Percentiles rank a stretch among this genome's conserved stretches.
These are phyloP conservation scores for Peniophora sp. DNA, from an alignment of 1,284 basidiomycete species.

Conservation along the genomic window DNA sequence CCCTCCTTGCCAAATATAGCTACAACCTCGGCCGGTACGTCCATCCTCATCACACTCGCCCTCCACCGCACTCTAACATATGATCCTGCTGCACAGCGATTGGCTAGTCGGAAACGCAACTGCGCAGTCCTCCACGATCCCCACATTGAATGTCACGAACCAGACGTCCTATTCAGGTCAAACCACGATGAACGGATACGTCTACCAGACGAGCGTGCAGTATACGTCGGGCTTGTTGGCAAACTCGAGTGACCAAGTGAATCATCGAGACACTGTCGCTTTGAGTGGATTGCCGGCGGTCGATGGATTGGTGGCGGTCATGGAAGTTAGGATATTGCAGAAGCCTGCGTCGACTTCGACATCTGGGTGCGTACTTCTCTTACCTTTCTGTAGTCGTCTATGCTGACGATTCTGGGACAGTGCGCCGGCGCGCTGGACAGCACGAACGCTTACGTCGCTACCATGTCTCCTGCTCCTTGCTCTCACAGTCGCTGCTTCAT, in stretches of 20 bases:
- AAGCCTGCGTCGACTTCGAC: constrained; percentile 21
- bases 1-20: constrained; percentile 16
- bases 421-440: too few species aligned
- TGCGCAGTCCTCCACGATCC: constrained; percentile 36
- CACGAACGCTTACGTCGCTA: too few species aligned
- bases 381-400: too few species aligned
- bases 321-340: constrained; percentile 64
- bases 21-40: constrained; percentile 48
- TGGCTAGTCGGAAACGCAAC: constrained; percentile 80
- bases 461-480: too few species aligned
- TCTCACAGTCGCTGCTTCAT: too few species aligned
- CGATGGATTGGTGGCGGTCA: constrained; percentile 81
- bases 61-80: constrained; percentile 2
- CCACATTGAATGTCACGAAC: constrained; percentile 51
- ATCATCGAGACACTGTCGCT: constrained; percentile 65
- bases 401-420: too few species aligned
- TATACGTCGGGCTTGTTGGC: constrained; percentile 64
- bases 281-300: constrained; percentile 54
- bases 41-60: not conserved
- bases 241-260: constrained; percentile 69
- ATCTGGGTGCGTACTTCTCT: too few species aligned
- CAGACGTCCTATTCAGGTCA: constrained; percentile 47
- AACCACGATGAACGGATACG: constrained; percentile 52
- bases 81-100: constrained; percentile 40
- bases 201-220: constrained; percentile 59